Percentiles rank a stretch among this genome's conserved stretches.
These are phyloP conservation scores for Myrica gale DNA, from an alignment of 306 rosid species.

Conservation along the genomic window DNA sequence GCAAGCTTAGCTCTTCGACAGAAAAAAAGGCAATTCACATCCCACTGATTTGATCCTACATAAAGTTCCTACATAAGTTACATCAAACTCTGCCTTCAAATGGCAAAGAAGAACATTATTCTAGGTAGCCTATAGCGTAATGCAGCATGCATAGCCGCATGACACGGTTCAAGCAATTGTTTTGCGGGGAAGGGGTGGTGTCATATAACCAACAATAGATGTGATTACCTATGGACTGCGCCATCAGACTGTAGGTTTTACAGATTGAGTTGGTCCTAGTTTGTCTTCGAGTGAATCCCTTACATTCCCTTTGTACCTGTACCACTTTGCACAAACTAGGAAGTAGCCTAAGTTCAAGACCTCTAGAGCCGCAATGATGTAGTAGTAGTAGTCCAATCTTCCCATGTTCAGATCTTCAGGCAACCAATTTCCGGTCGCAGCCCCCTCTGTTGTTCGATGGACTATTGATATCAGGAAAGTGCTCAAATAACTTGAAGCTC, in stretches of 20 bases:
- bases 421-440: conserved; percentile 62
- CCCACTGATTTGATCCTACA: not conserved
- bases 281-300: conserved; percentile 29
- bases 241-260: conserved; percentile 29
- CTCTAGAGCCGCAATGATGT: conserved; percentile 51
- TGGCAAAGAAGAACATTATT: not conserved
- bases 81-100: not conserved
- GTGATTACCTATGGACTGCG: conserved; percentile 4
- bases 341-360: conserved; percentile 58
- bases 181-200: too few species aligned
- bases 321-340: conserved; percentile 60
- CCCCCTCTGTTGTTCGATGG: conserved; percentile 38
- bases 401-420: conserved; percentile 89
- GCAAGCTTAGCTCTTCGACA: not conserved
- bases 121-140: not conserved
- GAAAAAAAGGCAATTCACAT: not conserved
- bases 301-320: conserved; percentile 47
- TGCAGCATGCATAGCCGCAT: not conserved
- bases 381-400: conserved; percentile 70
- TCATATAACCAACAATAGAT: not conserved
- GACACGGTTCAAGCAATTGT: too few species aligned
- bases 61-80: not conserved
- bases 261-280: conserved; percentile 25
- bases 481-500: conserved; percentile 65
- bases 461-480: conserved; percentile 50